phyloP scores from a whole-genome alignment of 2,329 filamentous ascomycete species.

The Aspergillus fructus region DNA sequence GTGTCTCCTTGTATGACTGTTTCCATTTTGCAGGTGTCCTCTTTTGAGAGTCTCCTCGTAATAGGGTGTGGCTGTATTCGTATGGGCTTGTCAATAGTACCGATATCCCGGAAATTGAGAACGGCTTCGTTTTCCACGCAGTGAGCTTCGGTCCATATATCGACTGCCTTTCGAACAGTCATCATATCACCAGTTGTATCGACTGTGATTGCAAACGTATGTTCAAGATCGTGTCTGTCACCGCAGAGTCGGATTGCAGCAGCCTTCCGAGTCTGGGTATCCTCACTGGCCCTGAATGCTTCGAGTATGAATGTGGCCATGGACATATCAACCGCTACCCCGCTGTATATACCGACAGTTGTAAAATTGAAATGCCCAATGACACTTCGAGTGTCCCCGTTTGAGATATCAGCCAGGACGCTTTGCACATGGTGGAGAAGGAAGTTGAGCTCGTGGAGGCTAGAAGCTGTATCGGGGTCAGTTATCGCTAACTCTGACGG shows the following conservation, averaged over 20 bases:
- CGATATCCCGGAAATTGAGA: background rate
- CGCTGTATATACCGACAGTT: slow-evolving; percentile 6
- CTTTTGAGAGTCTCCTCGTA: background rate
- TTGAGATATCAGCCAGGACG: background rate
- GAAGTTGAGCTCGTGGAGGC: background rate
- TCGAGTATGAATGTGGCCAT: background rate
- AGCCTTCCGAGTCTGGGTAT: background rate
- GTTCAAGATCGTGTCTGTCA: background rate
- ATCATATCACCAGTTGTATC: background rate
- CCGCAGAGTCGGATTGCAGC: background rate
- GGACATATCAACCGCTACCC: background rate
- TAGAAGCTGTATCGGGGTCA: background rate
- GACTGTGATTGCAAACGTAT: slow-evolving; percentile 2
- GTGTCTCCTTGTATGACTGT: slow-evolving; percentile 29
- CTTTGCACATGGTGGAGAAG: background rate
- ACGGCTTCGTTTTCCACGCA: background rate
- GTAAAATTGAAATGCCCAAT: background rate
- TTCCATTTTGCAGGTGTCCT: background rate
- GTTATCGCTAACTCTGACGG: no score
- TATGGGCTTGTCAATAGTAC: background rate
- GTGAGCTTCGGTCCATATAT: background rate
- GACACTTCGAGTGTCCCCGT: background rate
- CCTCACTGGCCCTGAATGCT: background rate
- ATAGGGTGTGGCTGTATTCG: background rate
- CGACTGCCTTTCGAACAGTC: background rate